phyloP scores from a whole-genome alignment of 1,284 basidiomycete genomes.

The Ustanciosporium gigantosporum region DNA sequence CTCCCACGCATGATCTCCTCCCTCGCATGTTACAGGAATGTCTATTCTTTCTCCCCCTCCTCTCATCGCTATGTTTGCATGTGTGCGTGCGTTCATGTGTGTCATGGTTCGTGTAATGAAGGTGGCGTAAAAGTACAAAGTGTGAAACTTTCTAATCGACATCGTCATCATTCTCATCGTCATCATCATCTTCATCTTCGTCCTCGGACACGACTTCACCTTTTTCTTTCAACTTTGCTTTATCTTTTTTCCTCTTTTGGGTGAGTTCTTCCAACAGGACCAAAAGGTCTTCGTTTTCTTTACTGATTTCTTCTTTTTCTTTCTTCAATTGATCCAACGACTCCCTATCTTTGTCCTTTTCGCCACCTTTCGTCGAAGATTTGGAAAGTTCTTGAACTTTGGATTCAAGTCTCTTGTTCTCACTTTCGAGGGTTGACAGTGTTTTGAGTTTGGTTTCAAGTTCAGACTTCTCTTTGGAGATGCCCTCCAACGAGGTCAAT shows the following conservation, averaged over 20 bases:
- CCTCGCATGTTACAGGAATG: no score
- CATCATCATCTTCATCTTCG: conserved; percentile 81
- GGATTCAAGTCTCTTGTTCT: conserved; percentile 11
- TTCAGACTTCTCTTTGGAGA: conserved; percentile 37
- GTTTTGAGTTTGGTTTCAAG: conserved; percentile 67
- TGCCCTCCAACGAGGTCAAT: conserved; percentile 7
- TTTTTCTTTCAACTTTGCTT: conserved; percentile 72
- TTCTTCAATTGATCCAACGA: conserved; percentile 9
- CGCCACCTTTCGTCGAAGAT: conserved; percentile 3
- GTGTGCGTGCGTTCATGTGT: no score
- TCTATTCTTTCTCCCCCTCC: no score
- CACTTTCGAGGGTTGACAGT: conserved; percentile 68
- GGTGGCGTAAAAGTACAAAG: no score
- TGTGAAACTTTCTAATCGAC: neutral
- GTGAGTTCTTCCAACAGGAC: conserved; percentile 91
- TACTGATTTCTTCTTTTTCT: conserved; percentile 71
- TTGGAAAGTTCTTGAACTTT: neutral
- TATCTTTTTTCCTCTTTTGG: conserved; percentile 80
- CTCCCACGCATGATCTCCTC: no score
- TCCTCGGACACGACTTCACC: conserved; percentile 74
- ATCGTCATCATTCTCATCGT: conserved; percentile 65
- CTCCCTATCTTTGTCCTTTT: neutral
- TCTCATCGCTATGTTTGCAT: no score
- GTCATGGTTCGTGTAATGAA: no score
- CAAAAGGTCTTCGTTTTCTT: conserved; percentile 91